Evolutionary conservation across 2,329 filamentous ascomycete species (phyloP), one percentile per base, ranked within the genome.

Genomic region (Hypoxylon sp.): DNA sequence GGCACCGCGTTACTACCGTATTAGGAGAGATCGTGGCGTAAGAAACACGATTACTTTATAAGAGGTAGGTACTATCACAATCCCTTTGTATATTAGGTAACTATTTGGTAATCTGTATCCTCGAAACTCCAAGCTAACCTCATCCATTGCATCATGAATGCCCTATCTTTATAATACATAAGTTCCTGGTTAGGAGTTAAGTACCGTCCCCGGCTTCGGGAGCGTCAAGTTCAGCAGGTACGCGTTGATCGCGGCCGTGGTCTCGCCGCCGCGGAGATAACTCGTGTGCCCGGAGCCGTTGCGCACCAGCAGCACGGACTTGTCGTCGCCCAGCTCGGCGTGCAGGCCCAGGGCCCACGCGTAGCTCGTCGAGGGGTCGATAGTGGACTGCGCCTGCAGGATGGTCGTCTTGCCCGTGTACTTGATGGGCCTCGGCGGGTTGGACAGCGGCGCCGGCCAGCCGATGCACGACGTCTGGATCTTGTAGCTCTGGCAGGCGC

Each of bases 261-360:
- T 76, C 51, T 76, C 73, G 1, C 78, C 79, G 26, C 68, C 67
- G 8, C 72, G 53, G 5, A 70, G 52, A 42, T 77, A 78, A 55
- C 77, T 80, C 51, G 78, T 80, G 57, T 82, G 80, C 0, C 80
- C 80, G 45, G 74, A 71, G 2, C 80, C 80, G 33, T 79, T 74
- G 14, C 81, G 72, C 9, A 76, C 77, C n/a, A 83, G 44, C 44
- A 82, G 63, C 8, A 79, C 74, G 8, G 73, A 71, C 28, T 36
- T 46, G 2, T 77, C 78, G 42, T 72, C 40, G 12, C 65, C 68
- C 64, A 79, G 72, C 63, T 74, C 75, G 7, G 48, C 54, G 48
- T 71, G 72, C 49, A 80, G 67, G 0, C 76, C 74, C 16, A 74
- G 65, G 45, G 77, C 80, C 77, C 78, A 81, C 16, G 72, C 70